Evolutionary conservation across 2,329 filamentous ascomycete genomes (phyloP).

Genomic region (Trichoderma sp.): DNA sequence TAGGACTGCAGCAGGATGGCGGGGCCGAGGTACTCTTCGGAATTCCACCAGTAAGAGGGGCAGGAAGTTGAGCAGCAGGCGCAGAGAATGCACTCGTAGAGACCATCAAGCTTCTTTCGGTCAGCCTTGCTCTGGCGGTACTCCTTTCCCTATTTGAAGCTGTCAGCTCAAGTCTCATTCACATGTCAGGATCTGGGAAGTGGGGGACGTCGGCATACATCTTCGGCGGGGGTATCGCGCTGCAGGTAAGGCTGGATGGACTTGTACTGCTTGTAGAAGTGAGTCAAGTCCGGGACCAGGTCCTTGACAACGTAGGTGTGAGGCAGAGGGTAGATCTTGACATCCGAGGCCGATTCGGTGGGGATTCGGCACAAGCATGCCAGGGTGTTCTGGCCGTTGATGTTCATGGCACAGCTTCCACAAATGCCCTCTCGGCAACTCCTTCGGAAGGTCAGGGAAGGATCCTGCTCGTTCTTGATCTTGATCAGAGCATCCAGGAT

Average conservation of each 20-base stretch:
- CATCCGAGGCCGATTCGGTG: constrained; percentile 75
- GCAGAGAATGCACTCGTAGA: constrained; percentile 99
- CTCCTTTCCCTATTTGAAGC: constrained; percentile 73
- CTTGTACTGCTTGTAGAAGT: constrained; percentile 99
- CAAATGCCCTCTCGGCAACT: constrained; percentile 98
- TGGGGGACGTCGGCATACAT: constrained; percentile 62
- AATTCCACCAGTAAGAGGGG: constrained; percentile 99
- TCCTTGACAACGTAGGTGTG: constrained; percentile 99
- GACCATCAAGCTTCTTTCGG: constrained; percentile 93
- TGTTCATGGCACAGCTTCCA: constrained; percentile 99
- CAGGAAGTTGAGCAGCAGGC: constrained; percentile 99
- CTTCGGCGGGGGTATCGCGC: constrained; percentile 78
- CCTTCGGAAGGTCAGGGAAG: constrained; percentile 92
- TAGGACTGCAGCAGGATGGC: constrained; percentile 97
- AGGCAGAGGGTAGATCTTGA: constrained; percentile 95
- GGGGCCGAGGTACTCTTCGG: constrained; percentile 96
- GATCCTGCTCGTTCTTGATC: constrained; percentile 99
- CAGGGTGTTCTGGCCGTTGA: constrained; percentile 96
- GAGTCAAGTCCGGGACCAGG: constrained; percentile 93
- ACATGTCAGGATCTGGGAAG: not conserved
- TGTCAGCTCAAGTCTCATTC: constrained; percentile 24
- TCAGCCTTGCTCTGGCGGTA: constrained; percentile 89
- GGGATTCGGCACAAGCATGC: constrained; percentile 98
- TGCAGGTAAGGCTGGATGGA: constrained; percentile 99
- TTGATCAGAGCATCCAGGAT: constrained; percentile 94